These are phyloP conservation scores for Tritrichomonas foetus DNA, from an alignment of 208 protist genomes.

Conservation along the genomic window DNA sequence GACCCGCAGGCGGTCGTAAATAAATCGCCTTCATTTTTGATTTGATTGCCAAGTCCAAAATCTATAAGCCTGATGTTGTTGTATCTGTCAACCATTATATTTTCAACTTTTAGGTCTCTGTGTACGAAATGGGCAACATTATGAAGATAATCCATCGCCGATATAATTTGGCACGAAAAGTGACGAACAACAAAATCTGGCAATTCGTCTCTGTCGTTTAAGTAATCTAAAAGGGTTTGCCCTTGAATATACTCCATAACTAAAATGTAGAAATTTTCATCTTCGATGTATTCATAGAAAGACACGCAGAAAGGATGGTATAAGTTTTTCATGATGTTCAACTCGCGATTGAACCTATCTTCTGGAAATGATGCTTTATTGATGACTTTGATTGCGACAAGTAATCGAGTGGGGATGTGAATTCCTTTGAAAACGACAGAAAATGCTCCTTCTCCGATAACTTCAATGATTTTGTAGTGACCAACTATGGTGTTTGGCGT, in stretches of 20 bases:
- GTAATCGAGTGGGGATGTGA: neutral
- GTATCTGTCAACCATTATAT: neutral
- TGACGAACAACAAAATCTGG: neutral
- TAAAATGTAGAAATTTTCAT: neutral
- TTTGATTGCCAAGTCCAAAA: neutral
- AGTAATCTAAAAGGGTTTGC: neutral
- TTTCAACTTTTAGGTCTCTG: neutral
- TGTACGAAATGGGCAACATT: neutral
- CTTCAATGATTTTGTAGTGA: no score
- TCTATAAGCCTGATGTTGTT: neutral
- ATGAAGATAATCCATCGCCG: neutral
- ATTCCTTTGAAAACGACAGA: neutral
- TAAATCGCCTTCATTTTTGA: neutral
- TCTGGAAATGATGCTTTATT: neutral
- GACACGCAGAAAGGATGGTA: slow-evolving; percentile 11
- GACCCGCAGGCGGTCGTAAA: neutral
- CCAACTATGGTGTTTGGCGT: no score
- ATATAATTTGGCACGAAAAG: neutral
- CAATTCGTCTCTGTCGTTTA: neutral
- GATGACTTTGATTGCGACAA: neutral
- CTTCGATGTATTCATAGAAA: neutral
- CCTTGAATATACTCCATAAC: neutral
- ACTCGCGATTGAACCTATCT: neutral
- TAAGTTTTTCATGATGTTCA: neutral
- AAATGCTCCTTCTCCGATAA: neutral